Conservation (phyloP, 2,329 filamentous ascomycete species). For the Neopestalotiopsis sp. region DNA sequence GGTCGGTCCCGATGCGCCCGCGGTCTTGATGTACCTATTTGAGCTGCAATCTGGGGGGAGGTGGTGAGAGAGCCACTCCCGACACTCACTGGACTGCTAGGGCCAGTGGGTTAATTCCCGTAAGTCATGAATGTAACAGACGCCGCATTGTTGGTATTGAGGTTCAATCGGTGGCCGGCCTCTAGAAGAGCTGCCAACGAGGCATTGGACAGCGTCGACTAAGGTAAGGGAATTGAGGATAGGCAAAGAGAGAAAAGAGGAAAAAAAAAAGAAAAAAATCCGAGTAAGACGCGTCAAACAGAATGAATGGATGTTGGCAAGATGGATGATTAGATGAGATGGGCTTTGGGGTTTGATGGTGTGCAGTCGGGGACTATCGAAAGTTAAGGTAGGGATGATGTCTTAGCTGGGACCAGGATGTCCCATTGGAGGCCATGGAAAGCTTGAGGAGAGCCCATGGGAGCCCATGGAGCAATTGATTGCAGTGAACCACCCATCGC, state of each 20-base stretch:
- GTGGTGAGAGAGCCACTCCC: slow-evolving; percentile 9
- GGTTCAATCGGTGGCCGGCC: not conserved
- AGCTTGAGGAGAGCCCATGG: not conserved
- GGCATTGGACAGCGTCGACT: not conserved
- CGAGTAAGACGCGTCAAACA: not conserved
- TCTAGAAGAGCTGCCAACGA: not conserved
- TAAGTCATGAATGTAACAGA: slow-evolving; percentile 9
- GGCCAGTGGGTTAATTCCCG: slow-evolving; percentile 12
- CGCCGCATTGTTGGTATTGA: not conserved
- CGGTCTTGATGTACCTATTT: not conserved
- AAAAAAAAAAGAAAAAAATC: too few relatives aligned
- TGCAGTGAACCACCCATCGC: not conserved
- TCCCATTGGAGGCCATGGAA: not conserved
- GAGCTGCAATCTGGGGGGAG: not conserved
- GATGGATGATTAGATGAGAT: not conserved
- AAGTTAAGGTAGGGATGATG: slow-evolving; percentile 17
- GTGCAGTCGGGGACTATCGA: not conserved
- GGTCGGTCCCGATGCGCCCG: not conserved
- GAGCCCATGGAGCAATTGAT: not conserved
- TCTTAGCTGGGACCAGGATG: slow-evolving; percentile 12
- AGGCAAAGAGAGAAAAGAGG: not conserved
- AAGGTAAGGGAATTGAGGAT: not conserved
- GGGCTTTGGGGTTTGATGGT: not conserved
- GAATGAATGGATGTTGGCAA: not conserved
- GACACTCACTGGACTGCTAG: not conserved